Evolutionary conservation across 495 filamentous ascomycete species (phyloP).

Genomic region (Aspergillus cristatus): DNA sequence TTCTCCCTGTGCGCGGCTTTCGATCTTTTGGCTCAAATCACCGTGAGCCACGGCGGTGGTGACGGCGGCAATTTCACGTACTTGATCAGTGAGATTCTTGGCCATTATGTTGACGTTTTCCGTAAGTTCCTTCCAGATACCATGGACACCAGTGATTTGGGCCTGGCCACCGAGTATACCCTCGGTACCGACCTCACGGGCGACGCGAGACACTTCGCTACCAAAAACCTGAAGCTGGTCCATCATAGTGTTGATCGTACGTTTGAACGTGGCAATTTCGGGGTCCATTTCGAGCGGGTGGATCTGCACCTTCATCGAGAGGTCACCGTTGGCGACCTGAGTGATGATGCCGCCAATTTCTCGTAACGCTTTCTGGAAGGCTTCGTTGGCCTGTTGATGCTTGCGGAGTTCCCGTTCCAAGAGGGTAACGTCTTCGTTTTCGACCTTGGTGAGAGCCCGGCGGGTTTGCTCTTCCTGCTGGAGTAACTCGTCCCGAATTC

Average conservation of each 20-base stretch:
- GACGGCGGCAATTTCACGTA: constrained; percentile 94
- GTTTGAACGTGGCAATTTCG: constrained; percentile 98
- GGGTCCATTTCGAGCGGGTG: constrained; percentile 97
- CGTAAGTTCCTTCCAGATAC: constrained; percentile 97
- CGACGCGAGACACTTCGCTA: constrained; percentile 92
- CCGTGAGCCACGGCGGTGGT: constrained; percentile 95
- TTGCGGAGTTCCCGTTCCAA: constrained; percentile 91
- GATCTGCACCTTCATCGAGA: constrained; percentile 96
- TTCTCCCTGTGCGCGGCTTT: constrained; percentile 87
- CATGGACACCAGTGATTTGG: constrained; percentile 86
- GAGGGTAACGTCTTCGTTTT: constrained; percentile 54
- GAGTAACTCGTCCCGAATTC: constrained; percentile 56
- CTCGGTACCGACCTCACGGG: constrained; percentile 95
- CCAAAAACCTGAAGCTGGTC: constrained; percentile 97
- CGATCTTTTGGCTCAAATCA: constrained; percentile 93
- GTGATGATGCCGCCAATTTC: constrained; percentile 98
- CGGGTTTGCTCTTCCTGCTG: constrained; percentile 54
- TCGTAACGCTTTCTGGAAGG: constrained; percentile 92
- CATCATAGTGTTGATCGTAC: constrained; percentile 96
- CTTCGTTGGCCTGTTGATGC: constrained; percentile 95
- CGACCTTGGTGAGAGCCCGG: constrained; percentile 45
- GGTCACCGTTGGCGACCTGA: constrained; percentile 87
- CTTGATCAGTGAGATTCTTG: constrained; percentile 71
- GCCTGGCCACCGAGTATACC: constrained; percentile 96
- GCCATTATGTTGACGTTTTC: constrained; percentile 99